These are phyloP conservation scores for Helotiales sp. DNA, from an alignment of 2,329 filamentous ascomycete genomes.

Conservation along the genomic window DNA sequence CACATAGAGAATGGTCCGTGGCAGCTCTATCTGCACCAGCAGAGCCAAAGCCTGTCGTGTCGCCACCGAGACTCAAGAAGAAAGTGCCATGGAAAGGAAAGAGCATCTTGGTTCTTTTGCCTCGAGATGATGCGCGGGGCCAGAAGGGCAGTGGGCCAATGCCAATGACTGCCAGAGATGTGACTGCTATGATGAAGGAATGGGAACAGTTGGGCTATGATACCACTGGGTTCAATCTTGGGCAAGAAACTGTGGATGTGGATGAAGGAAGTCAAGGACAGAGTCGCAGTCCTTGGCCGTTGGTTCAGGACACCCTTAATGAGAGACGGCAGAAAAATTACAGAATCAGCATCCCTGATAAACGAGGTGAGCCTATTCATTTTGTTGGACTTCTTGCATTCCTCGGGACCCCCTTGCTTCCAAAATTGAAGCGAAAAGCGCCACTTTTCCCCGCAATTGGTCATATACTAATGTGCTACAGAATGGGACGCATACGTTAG, in stretches of 20 bases:
- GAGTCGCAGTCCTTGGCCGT: slow-evolving; percentile 69
- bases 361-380: slow-evolving; percentile 34
- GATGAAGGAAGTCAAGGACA: slow-evolving; percentile 42
- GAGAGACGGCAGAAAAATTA: slow-evolving; percentile 56
- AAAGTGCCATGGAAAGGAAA: slow-evolving; percentile 76
- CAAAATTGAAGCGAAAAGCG: not conserved
- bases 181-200: slow-evolving; percentile 60
- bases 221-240: slow-evolving; percentile 66
- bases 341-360: slow-evolving; percentile 63
- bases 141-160: slow-evolving; percentile 52
- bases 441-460: not conserved
- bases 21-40: slow-evolving; percentile 19
- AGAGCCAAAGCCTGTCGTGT: slow-evolving; percentile 33
- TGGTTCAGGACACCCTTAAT: slow-evolving; percentile 54
- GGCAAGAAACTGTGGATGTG: slow-evolving; percentile 38
- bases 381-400: slow-evolving; percentile 4
- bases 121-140: slow-evolving; percentile 66
- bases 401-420: slow-evolving; percentile 1
- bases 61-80: slow-evolving; percentile 63
- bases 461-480: no score
- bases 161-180: slow-evolving; percentile 56
- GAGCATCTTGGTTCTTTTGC: slow-evolving; percentile 69
- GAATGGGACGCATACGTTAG: slow-evolving; percentile 78
- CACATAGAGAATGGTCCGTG: slow-evolving; percentile 29
- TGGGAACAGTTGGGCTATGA: slow-evolving; percentile 73